Conservation (phyloP, 345 rosid species). For the Pugionium cornutum region DNA sequence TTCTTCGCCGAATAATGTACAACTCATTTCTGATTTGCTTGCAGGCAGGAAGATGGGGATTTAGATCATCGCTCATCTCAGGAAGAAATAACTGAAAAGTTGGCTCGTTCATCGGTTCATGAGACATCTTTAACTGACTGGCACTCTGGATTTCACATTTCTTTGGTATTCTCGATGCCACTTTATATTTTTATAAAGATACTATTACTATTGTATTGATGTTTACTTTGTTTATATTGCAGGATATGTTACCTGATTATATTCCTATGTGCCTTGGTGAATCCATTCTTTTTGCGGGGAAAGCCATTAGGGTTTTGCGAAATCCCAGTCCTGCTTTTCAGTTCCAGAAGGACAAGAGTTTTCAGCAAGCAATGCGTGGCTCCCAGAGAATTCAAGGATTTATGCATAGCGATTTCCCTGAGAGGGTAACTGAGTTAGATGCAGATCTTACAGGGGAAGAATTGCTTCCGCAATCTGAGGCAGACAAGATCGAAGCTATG, state of each 20-base stretch:
- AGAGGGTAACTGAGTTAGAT: slow-evolving; percentile 55
- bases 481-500: slow-evolving; percentile 93
- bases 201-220: slow-evolving; percentile 20
- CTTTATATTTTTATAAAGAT: slow-evolving; percentile 6
- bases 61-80: slow-evolving; percentile 60
- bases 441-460: slow-evolving; percentile 64
- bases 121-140: slow-evolving; percentile 86
- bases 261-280: slow-evolving; percentile 90
- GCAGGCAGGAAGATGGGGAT: slow-evolving; percentile 83
- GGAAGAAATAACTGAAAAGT: slow-evolving; percentile 61
- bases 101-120: slow-evolving; percentile 65
- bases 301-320: slow-evolving; percentile 92
- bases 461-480: slow-evolving; percentile 88
- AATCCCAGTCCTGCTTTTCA: slow-evolving; percentile 79
- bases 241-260: slow-evolving; percentile 96
- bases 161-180: slow-evolving; percentile 57
- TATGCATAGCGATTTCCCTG: slow-evolving; percentile 50
- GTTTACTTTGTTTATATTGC: slow-evolving; percentile 41
- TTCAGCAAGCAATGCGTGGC: slow-evolving; percentile 56
- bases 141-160: slow-evolving; percentile 92
- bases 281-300: slow-evolving; percentile 93
- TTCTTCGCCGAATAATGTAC: neutral
- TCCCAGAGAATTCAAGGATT: slow-evolving; percentile 61
- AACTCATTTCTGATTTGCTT: slow-evolving; percentile 23
- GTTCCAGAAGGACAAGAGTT: slow-evolving; percentile 55